These are phyloP conservation scores for Solanum rostratum DNA, from an alignment of 257 asterid species.

Conservation along the genomic window DNA sequence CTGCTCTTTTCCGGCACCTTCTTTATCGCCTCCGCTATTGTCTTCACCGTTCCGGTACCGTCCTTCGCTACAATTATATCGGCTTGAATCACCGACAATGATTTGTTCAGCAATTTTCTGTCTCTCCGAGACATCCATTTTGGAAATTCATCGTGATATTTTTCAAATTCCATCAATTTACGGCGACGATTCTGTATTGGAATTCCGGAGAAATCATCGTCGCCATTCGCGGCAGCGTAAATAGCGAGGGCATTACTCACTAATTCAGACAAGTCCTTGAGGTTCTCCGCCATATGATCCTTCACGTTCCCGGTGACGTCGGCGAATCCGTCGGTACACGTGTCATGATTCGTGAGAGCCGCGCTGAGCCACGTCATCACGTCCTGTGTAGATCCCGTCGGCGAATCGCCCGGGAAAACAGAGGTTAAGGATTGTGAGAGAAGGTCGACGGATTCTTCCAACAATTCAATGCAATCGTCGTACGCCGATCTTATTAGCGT, in stretches of 20 bases:
- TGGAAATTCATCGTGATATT: constrained; percentile 39
- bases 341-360: constrained; percentile 83
- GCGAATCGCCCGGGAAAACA: constrained; percentile 19
- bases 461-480: constrained; percentile 77
- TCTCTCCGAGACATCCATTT: constrained; percentile 64
- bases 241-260: constrained; percentile 92
- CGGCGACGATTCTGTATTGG: constrained; percentile 78
- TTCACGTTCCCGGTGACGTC: constrained; percentile 50
- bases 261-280: constrained; percentile 65
- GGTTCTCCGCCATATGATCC: constrained; percentile 29
- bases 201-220: constrained; percentile 54
- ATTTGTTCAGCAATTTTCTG: constrained; percentile 38
- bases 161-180: constrained; percentile 14
- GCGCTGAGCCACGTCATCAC: constrained; percentile 96
- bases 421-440: constrained; percentile 52
- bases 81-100: constrained; percentile 43
- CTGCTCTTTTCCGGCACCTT: constrained; percentile 64
- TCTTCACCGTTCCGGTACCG: constrained; percentile 74
- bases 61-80: constrained; percentile 59
- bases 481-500: constrained; percentile 62
- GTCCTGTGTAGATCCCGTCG: constrained; percentile 41
- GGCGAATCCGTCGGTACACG: constrained; percentile 71
- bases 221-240: constrained; percentile 43
- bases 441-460: constrained; percentile 66
- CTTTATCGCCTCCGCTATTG: constrained; percentile 81